These are phyloP conservation scores for Neocatenulostroma microsporum DNA, from an alignment of 2,329 filamentous ascomycete species.

Conservation along the genomic window DNA sequence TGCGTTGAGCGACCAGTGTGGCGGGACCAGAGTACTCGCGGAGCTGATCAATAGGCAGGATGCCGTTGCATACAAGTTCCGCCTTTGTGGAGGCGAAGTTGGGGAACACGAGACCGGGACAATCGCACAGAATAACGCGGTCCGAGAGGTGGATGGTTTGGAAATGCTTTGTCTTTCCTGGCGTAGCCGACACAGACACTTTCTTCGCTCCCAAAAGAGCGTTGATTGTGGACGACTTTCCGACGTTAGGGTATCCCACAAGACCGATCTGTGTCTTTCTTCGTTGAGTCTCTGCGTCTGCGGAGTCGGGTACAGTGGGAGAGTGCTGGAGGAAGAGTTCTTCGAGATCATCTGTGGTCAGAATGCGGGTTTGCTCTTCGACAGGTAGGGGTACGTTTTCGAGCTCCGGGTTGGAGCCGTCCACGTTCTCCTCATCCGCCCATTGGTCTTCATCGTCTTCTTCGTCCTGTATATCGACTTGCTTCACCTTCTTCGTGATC, in stretches of 20 bases:
- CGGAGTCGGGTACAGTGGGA: slow-evolving; percentile 41
- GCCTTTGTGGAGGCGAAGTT: slow-evolving; percentile 97
- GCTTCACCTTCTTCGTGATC: slow-evolving; percentile 35
- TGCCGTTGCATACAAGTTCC: slow-evolving; percentile 88
- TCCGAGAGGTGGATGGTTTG: slow-evolving; percentile 94
- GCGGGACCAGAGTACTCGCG: slow-evolving; percentile 86
- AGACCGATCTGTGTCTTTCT: slow-evolving; percentile 82
- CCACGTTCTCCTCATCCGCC: slow-evolving; percentile 33
- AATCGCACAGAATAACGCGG: slow-evolving; percentile 88
- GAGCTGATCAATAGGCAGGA: slow-evolving; percentile 92
- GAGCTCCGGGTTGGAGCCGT: slow-evolving; percentile 23
- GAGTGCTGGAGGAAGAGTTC: slow-evolving; percentile 74
- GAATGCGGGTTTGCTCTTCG: slow-evolving; percentile 56
- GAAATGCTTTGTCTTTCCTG: slow-evolving; percentile 98
- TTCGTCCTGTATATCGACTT: slow-evolving; percentile 40
- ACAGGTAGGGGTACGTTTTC: slow-evolving; percentile 31
- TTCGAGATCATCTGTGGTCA: slow-evolving; percentile 90
- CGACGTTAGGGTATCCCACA: slow-evolving; percentile 96
- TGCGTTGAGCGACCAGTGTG: slow-evolving; percentile 71
- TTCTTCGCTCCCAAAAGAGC: slow-evolving; percentile 97
- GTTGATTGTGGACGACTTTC: slow-evolving; percentile 99
- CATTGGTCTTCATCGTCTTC: slow-evolving; percentile 34
- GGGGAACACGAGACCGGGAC: slow-evolving; percentile 94
- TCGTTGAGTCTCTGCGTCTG: slow-evolving; percentile 33
- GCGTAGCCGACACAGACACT: slow-evolving; percentile 93